Conservation (phyloP, 768 basidiomycete species). For the Hebeloma cylindrosporum region DNA sequence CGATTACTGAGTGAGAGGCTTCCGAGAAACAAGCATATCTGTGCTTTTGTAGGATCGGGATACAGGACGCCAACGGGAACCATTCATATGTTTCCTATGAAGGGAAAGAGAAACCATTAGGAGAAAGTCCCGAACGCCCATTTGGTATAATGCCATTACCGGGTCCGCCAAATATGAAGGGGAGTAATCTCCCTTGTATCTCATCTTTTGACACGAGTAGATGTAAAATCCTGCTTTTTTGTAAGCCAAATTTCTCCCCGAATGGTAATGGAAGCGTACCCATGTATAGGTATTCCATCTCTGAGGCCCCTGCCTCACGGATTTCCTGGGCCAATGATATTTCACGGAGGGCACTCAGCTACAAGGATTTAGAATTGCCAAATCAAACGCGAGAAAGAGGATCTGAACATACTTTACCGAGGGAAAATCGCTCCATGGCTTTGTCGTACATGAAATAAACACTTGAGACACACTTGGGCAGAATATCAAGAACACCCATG, state of each 20-base stretch:
- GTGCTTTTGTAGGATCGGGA: conserved; percentile 58
- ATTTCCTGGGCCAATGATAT: conserved; percentile 75
- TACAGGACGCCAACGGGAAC: conserved; percentile 64
- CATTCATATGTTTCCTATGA: conserved; percentile 80
- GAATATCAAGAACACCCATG: conserved; percentile 85
- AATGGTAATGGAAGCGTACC: conserved; percentile 46
- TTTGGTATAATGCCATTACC: conserved; percentile 37
- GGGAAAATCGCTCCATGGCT: conserved; percentile 62
- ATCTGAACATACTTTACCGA: conserved; percentile 65
- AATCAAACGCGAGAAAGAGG: background rate
- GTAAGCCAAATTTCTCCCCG: background rate
- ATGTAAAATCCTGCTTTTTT: conserved; percentile 79
- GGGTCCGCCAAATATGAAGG: conserved; percentile 91
- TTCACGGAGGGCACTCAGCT: conserved; percentile 89
- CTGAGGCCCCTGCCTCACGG: conserved; percentile 59
- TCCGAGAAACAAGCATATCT: conserved; percentile 71
- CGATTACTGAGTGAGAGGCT: conserved; percentile 51
- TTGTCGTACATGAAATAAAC: conserved; percentile 89
- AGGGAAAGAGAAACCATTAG: background rate
- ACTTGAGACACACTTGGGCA: conserved; percentile 81
- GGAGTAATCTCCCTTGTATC: conserved; percentile 90
- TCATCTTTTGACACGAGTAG: conserved; percentile 91
- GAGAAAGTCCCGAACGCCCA: background rate
- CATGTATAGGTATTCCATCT: conserved; percentile 79
- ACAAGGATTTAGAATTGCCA: conserved; percentile 1